Conservation (phyloP, 192 early-diverging fungal genomes). For the Chytriomyces confervae region DNA sequence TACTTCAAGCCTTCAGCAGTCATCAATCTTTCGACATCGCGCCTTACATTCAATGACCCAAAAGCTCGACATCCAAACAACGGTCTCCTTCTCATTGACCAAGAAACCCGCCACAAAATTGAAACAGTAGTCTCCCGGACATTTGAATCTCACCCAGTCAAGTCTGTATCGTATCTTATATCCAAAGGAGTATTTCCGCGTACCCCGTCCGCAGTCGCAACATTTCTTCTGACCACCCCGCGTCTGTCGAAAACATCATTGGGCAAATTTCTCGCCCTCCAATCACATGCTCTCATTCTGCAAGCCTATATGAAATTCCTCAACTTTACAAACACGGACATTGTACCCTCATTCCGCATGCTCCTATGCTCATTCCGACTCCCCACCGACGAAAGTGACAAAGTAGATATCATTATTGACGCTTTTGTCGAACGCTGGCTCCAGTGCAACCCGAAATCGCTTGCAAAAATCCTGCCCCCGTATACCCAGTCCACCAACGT, state of each 20-base stretch:
- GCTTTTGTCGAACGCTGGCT: slow-evolving; percentile 28
- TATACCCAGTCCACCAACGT: not conserved
- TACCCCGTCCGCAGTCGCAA: slow-evolving; percentile 24
- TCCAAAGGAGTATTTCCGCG: slow-evolving; percentile 17
- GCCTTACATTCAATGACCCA: slow-evolving; percentile 26
- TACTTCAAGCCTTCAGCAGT: slow-evolving; percentile 17
- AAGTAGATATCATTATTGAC: slow-evolving; percentile 23
- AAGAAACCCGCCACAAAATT: slow-evolving; percentile 22
- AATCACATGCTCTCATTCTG: slow-evolving; percentile 13
- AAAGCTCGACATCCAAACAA: slow-evolving; percentile 10
- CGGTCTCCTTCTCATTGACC: slow-evolving; percentile 19
- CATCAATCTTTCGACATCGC: not conserved
- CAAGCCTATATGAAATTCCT: slow-evolving; percentile 1
- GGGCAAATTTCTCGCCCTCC: slow-evolving; percentile 24
- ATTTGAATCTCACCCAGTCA: slow-evolving; percentile 31
- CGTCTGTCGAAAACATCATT: not conserved
- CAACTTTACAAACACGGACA: not conserved
- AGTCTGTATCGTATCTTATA: slow-evolving; percentile 19
- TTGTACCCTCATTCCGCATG: slow-evolving; percentile 16
- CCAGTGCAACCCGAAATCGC: slow-evolving; percentile 15
- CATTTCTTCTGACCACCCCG: slow-evolving; percentile 23
- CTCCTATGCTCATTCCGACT: slow-evolving; percentile 10
- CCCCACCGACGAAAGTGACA: slow-evolving; percentile 23
- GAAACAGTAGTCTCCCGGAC: slow-evolving; percentile 23
- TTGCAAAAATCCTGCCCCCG: slow-evolving; percentile 28